Percentiles rank a stretch among this genome's conserved stretches.
Conservation (phyloP, 371 early-diverging fungal species). For the Mucor sp. region DNA sequence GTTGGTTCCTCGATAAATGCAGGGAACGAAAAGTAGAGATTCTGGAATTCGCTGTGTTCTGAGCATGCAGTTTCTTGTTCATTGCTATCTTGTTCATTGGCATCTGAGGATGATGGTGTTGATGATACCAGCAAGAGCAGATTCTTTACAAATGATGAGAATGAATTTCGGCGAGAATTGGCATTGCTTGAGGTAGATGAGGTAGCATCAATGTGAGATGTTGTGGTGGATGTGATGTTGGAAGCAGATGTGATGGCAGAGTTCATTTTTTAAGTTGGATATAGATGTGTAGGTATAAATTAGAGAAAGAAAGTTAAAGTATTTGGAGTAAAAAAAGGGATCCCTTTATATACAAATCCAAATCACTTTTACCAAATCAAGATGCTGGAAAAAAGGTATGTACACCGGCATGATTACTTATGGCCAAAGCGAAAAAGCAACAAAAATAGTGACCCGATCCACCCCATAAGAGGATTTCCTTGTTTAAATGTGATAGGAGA, state of each 20-base stretch:
- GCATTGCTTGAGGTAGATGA: not conserved
- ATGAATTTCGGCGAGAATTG: conserved; percentile 24
- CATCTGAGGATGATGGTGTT: conserved; percentile 1
- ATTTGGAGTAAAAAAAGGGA: not conserved
- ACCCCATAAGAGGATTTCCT: conserved; percentile 1
- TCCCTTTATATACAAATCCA: not conserved
- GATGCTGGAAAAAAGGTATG: not conserved
- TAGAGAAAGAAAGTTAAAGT: not conserved
- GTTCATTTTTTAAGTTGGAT: not conserved
- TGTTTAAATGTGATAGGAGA: not conserved
- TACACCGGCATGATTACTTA: conserved; percentile 15
- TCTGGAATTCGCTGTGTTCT: conserved; percentile 24
- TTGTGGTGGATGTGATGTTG: not conserved
- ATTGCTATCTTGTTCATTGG: not conserved
- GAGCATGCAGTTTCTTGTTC: not conserved
- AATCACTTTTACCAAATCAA: conserved; percentile 3
- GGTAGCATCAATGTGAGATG: not conserved
- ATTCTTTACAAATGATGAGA: conserved; percentile 35
- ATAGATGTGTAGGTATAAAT: not conserved
- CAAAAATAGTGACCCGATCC: conserved; percentile 20
- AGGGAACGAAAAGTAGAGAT: conserved; percentile 32
- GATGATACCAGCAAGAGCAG: conserved; percentile 31
- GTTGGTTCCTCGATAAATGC: conserved; percentile 21
- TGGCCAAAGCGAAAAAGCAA: conserved; percentile 13
- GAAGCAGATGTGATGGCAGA: not conserved